Evolutionary conservation across 768 basidiomycete genomes (phyloP), one percentile per base, ranked within the genome.

Genomic region (Plicaturopsis crispa): DNA sequence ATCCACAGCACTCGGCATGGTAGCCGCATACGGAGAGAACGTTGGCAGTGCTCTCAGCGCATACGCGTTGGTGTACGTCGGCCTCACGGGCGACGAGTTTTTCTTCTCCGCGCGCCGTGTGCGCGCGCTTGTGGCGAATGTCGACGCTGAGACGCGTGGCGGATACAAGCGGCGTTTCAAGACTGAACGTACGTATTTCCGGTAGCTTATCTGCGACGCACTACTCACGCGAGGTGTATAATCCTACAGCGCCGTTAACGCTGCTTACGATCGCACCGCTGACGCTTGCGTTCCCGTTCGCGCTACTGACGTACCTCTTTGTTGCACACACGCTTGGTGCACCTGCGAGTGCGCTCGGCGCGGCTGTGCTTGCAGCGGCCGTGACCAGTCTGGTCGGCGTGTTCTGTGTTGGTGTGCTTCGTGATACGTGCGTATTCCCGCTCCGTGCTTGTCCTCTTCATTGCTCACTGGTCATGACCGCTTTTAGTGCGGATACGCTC

Each of bases 291-390:
- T 72, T 92, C 45, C 84, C 89, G 4, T 85, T 88, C 45, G 80
- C 88, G 11, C 64, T 93, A 20, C 62, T 74, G 24, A 85, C 89
- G 4, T 96, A 94, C 56, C 59, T 97, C 14, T 87, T 93, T 48
- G 85, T 90, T n/a, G 84, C 88, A 2, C 86, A 89, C 58, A 81
- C 84, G 0, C 60, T 90, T 16, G 54, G 57, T 13, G 76, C 79
- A 18, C 86, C 88, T 1, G 57, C 78, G 33, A 72, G 84, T 48
- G 87, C 89, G 0, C 66, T 91, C 6, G 70, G 79, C 10, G 84
- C 85, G 16, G 78, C 84, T 1, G 47, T 93, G 12, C 63, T 93
- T 3, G 84, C 83, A 17, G 90, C 82, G 3, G 78, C 75, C 7
- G 77, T 88, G 13, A 87, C 87, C 0, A 85, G 83, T 4, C 64